A percentile compares a stretch with the other conserved stretches of the same genome.
phyloP scores from a whole-genome alignment of 495 filamentous ascomycete genomes.

The Hypomontagnella submonticulosa region DNA sequence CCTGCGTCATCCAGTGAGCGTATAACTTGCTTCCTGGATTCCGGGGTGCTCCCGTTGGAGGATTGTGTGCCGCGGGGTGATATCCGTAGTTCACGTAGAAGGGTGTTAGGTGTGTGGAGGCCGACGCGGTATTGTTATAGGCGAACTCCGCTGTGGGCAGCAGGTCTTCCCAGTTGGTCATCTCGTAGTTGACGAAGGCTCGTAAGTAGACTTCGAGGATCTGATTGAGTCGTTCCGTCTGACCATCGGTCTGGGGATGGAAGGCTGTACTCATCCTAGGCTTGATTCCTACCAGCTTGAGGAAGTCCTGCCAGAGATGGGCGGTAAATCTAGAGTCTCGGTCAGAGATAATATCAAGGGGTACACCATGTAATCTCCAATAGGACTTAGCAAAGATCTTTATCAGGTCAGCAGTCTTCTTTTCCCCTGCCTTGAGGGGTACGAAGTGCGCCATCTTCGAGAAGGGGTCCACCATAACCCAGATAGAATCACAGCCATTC shows the following conservation, averaged over 20 bases:
- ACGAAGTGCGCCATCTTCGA: no score
- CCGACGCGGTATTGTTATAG: not conserved
- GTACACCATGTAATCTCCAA: not conserved
- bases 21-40: no score
- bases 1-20: no score
- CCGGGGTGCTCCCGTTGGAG: no score
- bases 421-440: not conserved
- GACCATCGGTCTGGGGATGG: not conserved
- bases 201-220: not conserved
- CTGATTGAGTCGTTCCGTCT: not conserved
- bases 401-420: not conserved
- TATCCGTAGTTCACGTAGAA: no score
- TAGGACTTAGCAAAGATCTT: not conserved
- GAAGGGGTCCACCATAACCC: not conserved
- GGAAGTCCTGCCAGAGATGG: not conserved
- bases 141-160: not conserved
- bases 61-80: no score
- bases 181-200: not conserved
- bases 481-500: not conserved
- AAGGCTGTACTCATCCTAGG: not conserved
- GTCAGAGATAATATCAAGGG: not conserved
- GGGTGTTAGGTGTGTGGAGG: no score
- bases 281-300: not conserved
- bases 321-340: not conserved
- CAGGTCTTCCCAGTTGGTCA: not conserved